phyloP scores from a whole-genome alignment of 2,329 filamentous ascomycete species.

The Ophiosphaerella narmari region DNA sequence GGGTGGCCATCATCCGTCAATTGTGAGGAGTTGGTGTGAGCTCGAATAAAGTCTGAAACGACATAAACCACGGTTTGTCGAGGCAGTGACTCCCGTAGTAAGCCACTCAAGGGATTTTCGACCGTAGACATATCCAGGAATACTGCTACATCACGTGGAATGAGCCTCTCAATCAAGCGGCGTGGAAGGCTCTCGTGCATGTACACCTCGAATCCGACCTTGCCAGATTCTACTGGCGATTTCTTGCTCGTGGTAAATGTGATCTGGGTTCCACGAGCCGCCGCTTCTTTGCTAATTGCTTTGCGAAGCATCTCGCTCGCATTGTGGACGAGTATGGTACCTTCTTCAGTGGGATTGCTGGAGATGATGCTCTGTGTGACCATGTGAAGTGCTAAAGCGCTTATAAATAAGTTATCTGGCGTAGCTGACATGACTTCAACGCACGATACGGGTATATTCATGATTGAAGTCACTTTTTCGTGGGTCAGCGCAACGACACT shows the following conservation, averaged over 20 bases:
- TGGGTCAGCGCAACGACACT: constrained; percentile 1
- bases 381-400: not conserved
- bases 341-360: constrained; percentile 4
- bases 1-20: not conserved
- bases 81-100: constrained; percentile 2
- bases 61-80: not conserved
- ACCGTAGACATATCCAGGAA: constrained; percentile 5
- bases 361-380: constrained; percentile 6
- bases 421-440: constrained; percentile 1
- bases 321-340: constrained; percentile 6
- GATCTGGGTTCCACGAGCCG: constrained; percentile 2
- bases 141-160: constrained; percentile 1
- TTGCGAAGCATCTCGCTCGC: constrained; percentile 6
- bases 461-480: constrained; percentile 2
- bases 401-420: not conserved
- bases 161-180: constrained; percentile 1
- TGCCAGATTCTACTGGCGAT: not conserved
- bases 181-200: constrained; percentile 3
- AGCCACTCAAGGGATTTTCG: constrained; percentile 1
- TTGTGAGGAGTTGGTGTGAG: constrained; percentile 2
- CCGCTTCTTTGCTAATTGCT: constrained; percentile 5
- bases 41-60: constrained; percentile 2
- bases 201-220: not conserved
- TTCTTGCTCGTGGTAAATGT: constrained; percentile 4
- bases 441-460: constrained; percentile 5